These are phyloP conservation scores for Orbilia ellipsospora DNA, from an alignment of 2,329 filamentous ascomycete genomes.

Conservation along the genomic window DNA sequence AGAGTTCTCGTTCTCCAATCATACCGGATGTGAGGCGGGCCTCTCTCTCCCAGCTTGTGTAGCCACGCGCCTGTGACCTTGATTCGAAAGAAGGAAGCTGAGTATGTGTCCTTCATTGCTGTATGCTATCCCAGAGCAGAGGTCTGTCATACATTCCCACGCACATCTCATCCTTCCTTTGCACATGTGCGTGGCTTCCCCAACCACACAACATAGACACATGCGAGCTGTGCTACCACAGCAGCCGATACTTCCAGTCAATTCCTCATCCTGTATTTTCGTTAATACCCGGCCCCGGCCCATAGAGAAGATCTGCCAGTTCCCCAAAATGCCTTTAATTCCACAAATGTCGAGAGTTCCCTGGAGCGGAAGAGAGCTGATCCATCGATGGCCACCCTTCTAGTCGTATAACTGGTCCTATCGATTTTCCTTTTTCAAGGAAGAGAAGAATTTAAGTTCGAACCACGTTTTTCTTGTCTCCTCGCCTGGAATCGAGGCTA, in stretches of 20 bases:
- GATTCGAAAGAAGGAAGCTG: slow-evolving; percentile 30
- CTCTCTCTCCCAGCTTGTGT: slow-evolving; percentile 47
- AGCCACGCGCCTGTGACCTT: slow-evolving; percentile 50
- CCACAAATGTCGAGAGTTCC: slow-evolving; percentile 41
- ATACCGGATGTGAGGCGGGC: slow-evolving; percentile 20
- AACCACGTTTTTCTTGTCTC: background rate
- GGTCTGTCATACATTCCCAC: slow-evolving; percentile 55
- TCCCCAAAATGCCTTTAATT: slow-evolving; percentile 27
- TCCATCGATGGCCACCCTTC: slow-evolving; percentile 35
- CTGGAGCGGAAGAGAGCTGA: slow-evolving; percentile 55
- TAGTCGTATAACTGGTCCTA: slow-evolving; percentile 51
- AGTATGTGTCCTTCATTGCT: slow-evolving; percentile 14
- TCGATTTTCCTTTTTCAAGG: slow-evolving; percentile 54
- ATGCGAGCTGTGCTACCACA: slow-evolving; percentile 55
- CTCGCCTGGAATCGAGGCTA: no score
- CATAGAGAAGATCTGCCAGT: slow-evolving; percentile 27
- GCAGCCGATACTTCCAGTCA: slow-evolving; percentile 49
- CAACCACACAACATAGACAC: slow-evolving; percentile 53
- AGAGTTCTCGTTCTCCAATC: slow-evolving; percentile 23
- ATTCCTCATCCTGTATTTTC: slow-evolving; percentile 54
- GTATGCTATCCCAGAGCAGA: slow-evolving; percentile 52
- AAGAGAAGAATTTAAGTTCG: slow-evolving; percentile 40
- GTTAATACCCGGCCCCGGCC: slow-evolving; percentile 37
- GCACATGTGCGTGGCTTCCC: slow-evolving; percentile 50
- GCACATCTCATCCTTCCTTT: slow-evolving; percentile 31